Evolutionary conservation across 441 rosid species (phyloP).

Genomic region (Viola pubescens): DNA sequence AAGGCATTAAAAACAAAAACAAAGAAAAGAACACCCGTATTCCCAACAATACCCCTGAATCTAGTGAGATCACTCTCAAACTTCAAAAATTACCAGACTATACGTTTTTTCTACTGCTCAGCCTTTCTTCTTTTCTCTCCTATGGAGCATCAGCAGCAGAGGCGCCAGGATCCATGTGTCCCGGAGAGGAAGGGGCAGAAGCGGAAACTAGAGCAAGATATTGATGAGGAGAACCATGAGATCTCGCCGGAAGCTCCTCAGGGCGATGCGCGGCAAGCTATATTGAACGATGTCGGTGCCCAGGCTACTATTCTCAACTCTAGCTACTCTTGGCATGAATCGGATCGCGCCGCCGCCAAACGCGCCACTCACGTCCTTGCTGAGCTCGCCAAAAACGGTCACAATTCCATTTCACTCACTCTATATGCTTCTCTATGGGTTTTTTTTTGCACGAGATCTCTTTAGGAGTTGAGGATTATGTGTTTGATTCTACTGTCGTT

Average conservation of each 20-base stretch:
- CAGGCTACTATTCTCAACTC: slow-evolving; percentile 68
- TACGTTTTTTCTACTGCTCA: slow-evolving; percentile 13
- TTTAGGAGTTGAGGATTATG: not conserved
- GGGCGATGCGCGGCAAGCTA: slow-evolving; percentile 49
- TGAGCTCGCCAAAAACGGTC: slow-evolving; percentile 94
- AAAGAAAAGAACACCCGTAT: not conserved
- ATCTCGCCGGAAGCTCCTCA: slow-evolving; percentile 36
- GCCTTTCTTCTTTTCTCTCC: slow-evolving; percentile 21
- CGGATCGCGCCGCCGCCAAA: slow-evolving; percentile 90
- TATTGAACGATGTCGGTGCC: slow-evolving; percentile 53
- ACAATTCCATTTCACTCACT: slow-evolving; percentile 1
- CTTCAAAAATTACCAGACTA: slow-evolving; percentile 27
- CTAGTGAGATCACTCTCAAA: slow-evolving; percentile 19
- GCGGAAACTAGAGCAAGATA: slow-evolving; percentile 84
- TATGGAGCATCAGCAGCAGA: slow-evolving; percentile 58
- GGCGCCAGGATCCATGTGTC: slow-evolving; percentile 50
- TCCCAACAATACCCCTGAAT: slow-evolving; percentile 40
- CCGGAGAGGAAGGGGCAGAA: slow-evolving; percentile 90
- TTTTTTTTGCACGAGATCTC: not conserved
- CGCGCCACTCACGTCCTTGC: slow-evolving; percentile 94
- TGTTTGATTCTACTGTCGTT: not conserved
- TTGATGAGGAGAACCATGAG: slow-evolving; percentile 39
- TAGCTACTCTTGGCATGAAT: slow-evolving; percentile 70
- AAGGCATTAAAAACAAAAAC: not conserved
- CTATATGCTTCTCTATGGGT: not conserved